Conservation (phyloP, 1,284 basidiomycete species). For the Microbotryum intermedium region DNA sequence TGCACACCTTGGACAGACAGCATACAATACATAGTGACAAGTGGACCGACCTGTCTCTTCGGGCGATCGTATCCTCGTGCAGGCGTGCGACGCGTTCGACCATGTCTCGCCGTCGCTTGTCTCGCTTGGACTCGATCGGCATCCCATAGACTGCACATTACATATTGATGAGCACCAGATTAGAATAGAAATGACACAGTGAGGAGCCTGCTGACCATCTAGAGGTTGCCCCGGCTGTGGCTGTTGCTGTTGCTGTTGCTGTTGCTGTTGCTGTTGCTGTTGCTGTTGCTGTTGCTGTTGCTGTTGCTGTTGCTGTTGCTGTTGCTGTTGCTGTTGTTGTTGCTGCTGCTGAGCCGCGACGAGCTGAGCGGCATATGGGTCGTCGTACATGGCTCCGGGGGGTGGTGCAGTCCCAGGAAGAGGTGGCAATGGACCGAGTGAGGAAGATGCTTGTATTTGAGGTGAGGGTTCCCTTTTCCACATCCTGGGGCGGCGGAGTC, state of each 20-base stretch:
- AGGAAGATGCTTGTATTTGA: no score
- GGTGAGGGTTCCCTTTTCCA: no score
- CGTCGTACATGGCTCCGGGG: no score
- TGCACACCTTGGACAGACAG: background rate
- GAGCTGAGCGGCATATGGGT: no score
- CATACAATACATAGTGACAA: no score
- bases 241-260: background rate
- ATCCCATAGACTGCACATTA: background rate
- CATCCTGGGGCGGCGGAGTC: no score
- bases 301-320: no score
- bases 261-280: background rate
- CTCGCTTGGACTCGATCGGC: constrained; percentile 40
- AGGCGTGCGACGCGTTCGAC: constrained; percentile 46
- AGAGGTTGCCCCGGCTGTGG: background rate
- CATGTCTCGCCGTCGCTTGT: constrained; percentile 45
- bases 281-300: constrained; percentile 2
- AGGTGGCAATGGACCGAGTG: no score
- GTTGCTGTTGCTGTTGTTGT: no score
- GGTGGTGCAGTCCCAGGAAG: no score
- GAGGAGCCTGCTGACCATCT: no score
- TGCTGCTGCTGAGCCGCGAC: no score
- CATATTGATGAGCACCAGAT: background rate
- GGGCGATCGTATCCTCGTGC: constrained; percentile 43
- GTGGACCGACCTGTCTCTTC: constrained; percentile 42
- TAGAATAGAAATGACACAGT: background rate